phyloP scores from a whole-genome alignment of 768 basidiomycete genomes.

The Podaxis sp. region DNA sequence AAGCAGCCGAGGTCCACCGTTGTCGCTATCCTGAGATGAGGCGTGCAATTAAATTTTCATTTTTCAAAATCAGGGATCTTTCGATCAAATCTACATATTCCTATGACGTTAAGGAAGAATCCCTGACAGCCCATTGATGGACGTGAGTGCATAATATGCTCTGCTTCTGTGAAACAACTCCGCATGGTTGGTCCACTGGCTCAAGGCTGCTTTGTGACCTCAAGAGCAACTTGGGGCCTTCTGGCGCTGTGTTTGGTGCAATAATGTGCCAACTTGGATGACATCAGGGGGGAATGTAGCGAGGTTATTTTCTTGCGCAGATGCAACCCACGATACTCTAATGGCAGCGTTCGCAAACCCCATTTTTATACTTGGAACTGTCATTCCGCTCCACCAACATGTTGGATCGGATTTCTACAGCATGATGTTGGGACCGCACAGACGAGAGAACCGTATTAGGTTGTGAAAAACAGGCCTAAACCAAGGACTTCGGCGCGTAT shows the following conservation, averaged over 20 bases:
- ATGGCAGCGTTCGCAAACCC: not conserved
- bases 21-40: not conserved
- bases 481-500: not conserved
- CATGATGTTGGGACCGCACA: not conserved
- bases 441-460: not conserved
- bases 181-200: not conserved
- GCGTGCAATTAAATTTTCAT: not conserved
- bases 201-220: not conserved
- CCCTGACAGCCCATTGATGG: not conserved
- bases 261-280: not conserved
- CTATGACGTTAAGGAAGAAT: not conserved
- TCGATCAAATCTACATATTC: too few relatives aligned
- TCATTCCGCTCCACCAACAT: constrained; percentile 7
- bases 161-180: not conserved
- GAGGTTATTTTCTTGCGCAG: constrained; percentile 17
- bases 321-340: not conserved
- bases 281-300: constrained; percentile 7
- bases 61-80: not conserved
- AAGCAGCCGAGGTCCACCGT: not conserved
- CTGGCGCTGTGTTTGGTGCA: not conserved
- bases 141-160: not conserved
- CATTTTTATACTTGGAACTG: not conserved
- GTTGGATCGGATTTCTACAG: not conserved
- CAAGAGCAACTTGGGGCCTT: not conserved
- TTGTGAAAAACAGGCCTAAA: not conserved